phyloP scores from a whole-genome alignment of 2,329 filamentous ascomycete genomes.

The Colletotrichum tropicicola region DNA sequence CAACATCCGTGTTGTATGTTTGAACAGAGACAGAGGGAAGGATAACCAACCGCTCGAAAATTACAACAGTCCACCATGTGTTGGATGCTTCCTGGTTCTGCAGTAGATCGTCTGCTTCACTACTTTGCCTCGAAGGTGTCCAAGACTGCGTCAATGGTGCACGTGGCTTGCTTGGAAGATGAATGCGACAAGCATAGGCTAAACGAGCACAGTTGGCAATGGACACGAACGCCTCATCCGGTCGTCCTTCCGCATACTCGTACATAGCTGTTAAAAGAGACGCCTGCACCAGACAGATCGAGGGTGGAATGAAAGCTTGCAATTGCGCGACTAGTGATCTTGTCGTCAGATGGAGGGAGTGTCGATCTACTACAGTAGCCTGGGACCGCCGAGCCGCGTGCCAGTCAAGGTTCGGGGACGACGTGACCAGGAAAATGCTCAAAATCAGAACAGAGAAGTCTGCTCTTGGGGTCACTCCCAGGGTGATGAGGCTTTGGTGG shows the following conservation, averaged over 20 bases:
- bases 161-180: not conserved
- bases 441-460: not conserved
- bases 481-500: slow-evolving; percentile 34
- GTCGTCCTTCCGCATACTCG: slow-evolving; percentile 36
- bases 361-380: slow-evolving; percentile 29
- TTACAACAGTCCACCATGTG: not conserved
- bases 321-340: not conserved
- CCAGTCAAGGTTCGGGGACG: not conserved
- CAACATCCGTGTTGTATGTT: too few relatives aligned
- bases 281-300: slow-evolving; percentile 32
- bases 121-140: too few relatives aligned
- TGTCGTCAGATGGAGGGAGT: not conserved
- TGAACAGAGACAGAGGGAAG: too few relatives aligned
- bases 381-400: not conserved
- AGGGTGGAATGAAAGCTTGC: not conserved
- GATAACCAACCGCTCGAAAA: not conserved
- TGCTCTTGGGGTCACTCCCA: slow-evolving; percentile 20
- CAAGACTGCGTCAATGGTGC: not conserved
- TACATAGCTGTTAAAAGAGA: slow-evolving; percentile 37
- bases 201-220: slow-evolving; percentile 37
- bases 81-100: not conserved
- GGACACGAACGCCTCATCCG: slow-evolving; percentile 35
- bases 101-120: not conserved
- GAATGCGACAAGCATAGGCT: slow-evolving; percentile 35
- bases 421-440: not conserved